Percentiles rank a stretch among this genome's conserved stretches.
These are phyloP conservation scores for Porphyrellus cyaneotinctus DNA, from an alignment of 768 basidiomycete species.

Conservation along the genomic window DNA sequence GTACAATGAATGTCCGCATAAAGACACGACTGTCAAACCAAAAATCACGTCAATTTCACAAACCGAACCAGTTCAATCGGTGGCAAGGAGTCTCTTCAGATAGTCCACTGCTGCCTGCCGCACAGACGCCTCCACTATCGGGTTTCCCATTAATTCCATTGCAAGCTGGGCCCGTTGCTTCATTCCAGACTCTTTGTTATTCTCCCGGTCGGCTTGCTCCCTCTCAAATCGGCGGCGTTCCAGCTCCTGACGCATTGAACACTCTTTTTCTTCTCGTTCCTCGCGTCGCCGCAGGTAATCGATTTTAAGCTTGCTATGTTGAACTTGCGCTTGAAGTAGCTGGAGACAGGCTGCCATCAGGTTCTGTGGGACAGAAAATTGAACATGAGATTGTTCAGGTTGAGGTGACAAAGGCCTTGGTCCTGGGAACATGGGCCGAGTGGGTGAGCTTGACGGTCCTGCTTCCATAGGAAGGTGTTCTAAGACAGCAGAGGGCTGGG, in stretches of 20 bases:
- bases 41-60: constrained; percentile 4
- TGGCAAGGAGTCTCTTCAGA: constrained; percentile 58
- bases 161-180: constrained; percentile 67
- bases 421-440: constrained; percentile 10
- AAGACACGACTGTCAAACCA: constrained; percentile 2
- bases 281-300: constrained; percentile 65
- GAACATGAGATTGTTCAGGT: constrained; percentile 41
- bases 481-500: constrained; percentile 9
- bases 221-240: constrained; percentile 53
- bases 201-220: constrained; percentile 54
- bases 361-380: constrained; percentile 52
- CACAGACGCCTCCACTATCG: constrained; percentile 52
- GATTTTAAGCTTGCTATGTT: constrained; percentile 65
- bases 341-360: constrained; percentile 56
- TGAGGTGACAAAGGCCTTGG: constrained; percentile 14
- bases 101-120: constrained; percentile 69
- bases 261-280: constrained; percentile 65
- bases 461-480: constrained; percentile 20
- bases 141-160: constrained; percentile 60
- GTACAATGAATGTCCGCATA: constrained; percentile 10
- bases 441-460: constrained; percentile 17
- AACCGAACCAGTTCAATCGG: constrained; percentile 27
- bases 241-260: constrained; percentile 44
- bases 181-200: constrained; percentile 45
- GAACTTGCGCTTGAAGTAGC: constrained; percentile 61